phyloP scores from a whole-genome alignment of 2,329 filamentous ascomycete species.

The Clarireedia paspali region DNA sequence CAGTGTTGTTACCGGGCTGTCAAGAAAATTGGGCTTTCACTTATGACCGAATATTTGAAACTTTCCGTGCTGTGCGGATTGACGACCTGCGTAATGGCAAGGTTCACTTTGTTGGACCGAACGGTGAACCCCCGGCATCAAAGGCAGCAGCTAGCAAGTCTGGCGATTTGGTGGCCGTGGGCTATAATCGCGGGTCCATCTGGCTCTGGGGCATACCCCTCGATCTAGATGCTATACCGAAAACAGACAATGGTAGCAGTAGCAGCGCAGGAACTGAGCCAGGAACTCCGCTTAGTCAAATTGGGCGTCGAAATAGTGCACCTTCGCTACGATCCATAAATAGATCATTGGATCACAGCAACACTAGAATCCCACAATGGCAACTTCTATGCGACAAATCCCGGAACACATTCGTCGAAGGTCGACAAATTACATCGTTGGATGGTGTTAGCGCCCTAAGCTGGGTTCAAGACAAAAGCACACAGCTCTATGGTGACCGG shows the following conservation, averaged over 20 bases:
- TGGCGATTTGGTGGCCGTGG: conserved; percentile 66
- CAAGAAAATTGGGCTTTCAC: conserved; percentile 62
- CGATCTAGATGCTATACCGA: conserved; percentile 56
- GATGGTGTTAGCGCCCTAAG: conserved; percentile 60
- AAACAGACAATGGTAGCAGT: conserved; percentile 28
- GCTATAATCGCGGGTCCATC: conserved; percentile 59
- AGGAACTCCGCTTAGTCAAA: conserved; percentile 20
- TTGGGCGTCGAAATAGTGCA: conserved; percentile 25
- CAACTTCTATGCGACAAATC: conserved; percentile 58
- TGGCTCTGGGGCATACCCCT: conserved; percentile 77
- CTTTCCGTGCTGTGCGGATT: conserved; percentile 68
- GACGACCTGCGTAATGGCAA: conserved; percentile 70
- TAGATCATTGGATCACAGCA: conserved; percentile 16
- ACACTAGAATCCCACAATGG: conserved; percentile 52
- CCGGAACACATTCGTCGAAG: conserved; percentile 63
- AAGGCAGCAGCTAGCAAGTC: conserved; percentile 60
- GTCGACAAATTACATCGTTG: conserved; percentile 57
- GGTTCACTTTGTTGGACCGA: conserved; percentile 70
- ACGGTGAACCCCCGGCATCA: conserved; percentile 54
- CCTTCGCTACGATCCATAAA: conserved; percentile 23
- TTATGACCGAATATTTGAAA: conserved; percentile 69
- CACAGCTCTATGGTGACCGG: conserved; percentile 42
- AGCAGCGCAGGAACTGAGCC: conserved; percentile 27
- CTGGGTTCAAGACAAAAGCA: conserved; percentile 56
- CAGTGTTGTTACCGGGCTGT: conserved; percentile 48